Percentiles rank a stretch among this genome's conserved stretches.
Evolutionary conservation across 306 rosid genomes (phyloP).

Genomic region (Fagus crenata): DNA sequence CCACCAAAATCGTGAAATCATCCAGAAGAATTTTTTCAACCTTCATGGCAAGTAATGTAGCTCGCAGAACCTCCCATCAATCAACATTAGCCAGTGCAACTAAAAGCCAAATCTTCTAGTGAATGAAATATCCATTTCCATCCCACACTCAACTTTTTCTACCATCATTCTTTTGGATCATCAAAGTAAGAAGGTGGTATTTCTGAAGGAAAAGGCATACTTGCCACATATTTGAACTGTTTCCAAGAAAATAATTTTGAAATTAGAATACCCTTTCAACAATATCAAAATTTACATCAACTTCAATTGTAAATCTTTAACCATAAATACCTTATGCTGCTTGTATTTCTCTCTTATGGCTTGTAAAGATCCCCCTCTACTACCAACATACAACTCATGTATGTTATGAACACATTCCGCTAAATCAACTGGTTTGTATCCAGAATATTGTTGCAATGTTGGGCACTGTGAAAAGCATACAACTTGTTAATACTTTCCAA

Average conservation of each 20-base stretch:
- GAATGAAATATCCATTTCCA: no score
- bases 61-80: neutral
- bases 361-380: constrained; percentile 62
- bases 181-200: constrained; percentile 5
- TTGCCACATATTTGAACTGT: constrained; percentile 6
- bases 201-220: neutral
- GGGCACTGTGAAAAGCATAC: constrained; percentile 38
- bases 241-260: neutral
- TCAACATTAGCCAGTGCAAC: neutral
- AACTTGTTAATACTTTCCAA: constrained; percentile 11
- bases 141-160: neutral
- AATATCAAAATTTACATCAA: neutral
- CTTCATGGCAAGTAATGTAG: constrained; percentile 28
- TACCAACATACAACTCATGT: constrained; percentile 67
- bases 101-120: no score
- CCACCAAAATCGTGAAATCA: constrained; percentile 55
- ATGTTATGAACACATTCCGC: constrained; percentile 56
- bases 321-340: constrained; percentile 61
- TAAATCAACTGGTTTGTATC: constrained; percentile 61
- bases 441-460: constrained; percentile 45
- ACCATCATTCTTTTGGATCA: neutral
- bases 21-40: constrained; percentile 65
- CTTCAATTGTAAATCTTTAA: neutral
- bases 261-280: constrained; percentile 12
- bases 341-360: constrained; percentile 80